These are phyloP conservation scores for Solanum pinnatisectum DNA, from an alignment of 257 asterid genomes.

Conservation along the genomic window DNA sequence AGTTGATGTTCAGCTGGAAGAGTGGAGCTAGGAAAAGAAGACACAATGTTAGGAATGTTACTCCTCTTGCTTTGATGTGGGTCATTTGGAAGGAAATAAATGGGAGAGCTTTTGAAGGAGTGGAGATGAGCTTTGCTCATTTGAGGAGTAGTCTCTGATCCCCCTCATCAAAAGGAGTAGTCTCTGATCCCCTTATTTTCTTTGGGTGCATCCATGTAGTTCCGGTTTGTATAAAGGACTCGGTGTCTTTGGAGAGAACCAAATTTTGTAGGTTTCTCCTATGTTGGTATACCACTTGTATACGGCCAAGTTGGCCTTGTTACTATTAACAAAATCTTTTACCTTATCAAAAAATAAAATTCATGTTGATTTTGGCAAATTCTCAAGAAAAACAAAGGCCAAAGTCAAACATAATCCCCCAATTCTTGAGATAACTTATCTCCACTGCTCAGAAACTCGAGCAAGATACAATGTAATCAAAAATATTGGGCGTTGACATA, in stretches of 20 bases:
- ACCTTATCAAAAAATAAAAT: neutral
- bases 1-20: neutral
- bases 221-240: neutral
- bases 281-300: neutral
- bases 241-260: neutral
- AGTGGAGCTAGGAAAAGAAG: neutral
- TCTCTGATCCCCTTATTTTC: neutral
- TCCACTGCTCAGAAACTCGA: neutral
- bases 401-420: neutral
- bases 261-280: neutral
- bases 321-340: too few relatives aligned
- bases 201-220: neutral
- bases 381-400: neutral
- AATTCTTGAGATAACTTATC: neutral
- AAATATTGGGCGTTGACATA: neutral
- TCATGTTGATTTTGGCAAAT: neutral
- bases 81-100: neutral
- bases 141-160: neutral
- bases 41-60: neutral
- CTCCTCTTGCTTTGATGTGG: neutral
- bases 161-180: neutral
- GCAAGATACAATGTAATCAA: neutral
- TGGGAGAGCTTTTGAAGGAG: neutral
- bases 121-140: neutral
- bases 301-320: neutral